Conservation (phyloP, 225 moss, liverwort and hornwort species). For the Physcomitrellopsis africana region DNA sequence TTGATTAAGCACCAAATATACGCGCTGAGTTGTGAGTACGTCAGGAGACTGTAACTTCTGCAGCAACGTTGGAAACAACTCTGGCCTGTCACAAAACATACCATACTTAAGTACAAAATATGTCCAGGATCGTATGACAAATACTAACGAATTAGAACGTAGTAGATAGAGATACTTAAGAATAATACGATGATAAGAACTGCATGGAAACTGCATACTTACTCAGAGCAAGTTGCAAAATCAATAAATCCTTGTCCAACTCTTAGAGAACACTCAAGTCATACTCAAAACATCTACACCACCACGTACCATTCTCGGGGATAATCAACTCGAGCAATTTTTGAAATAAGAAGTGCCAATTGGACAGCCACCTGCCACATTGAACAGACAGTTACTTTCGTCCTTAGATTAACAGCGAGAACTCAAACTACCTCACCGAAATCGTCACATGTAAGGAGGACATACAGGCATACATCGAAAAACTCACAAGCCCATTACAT, state of each 20-base stretch:
- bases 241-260: background rate
- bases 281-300: slow-evolving; percentile 12
- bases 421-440: slow-evolving; percentile 15
- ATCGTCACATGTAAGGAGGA: background rate
- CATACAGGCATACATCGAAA: slow-evolving; percentile 11
- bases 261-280: slow-evolving; percentile 8
- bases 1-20: slow-evolving; percentile 98
- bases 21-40: slow-evolving; percentile 91
- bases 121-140: slow-evolving; percentile 3
- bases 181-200: slow-evolving; percentile 7
- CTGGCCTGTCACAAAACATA: slow-evolving; percentile 72
- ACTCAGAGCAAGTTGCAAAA: slow-evolving; percentile 14
- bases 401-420: background rate
- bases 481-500: background rate
- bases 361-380: slow-evolving; percentile 95
- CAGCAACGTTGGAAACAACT: slow-evolving; percentile 92
- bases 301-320: slow-evolving; percentile 92
- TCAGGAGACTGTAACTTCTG: slow-evolving; percentile 98
- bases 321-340: slow-evolving; percentile 98
- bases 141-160: background rate
- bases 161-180: slow-evolving; percentile 8
- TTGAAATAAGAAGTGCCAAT: slow-evolving; percentile 92
- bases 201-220: slow-evolving; percentile 8
- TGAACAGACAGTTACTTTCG: slow-evolving; percentile 17
- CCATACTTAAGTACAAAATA: slow-evolving; percentile 22